Conservation (phyloP, 495 filamentous ascomycete species). For the Aspergillus asperescens region DNA sequence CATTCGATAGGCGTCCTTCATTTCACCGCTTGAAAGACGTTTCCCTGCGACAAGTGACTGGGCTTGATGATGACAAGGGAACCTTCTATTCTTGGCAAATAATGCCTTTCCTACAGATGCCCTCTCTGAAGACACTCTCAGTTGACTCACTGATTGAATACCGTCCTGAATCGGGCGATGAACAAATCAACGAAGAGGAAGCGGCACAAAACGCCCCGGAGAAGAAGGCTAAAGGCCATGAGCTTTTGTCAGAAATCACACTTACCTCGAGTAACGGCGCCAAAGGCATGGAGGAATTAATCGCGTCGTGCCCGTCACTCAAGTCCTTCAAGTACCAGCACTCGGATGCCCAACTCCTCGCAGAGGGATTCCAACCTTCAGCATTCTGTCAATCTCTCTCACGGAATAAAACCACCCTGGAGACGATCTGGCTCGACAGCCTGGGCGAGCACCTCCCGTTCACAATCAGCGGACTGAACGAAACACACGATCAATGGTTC, state of each 20-base stretch:
- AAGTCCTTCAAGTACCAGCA: conserved; percentile 37
- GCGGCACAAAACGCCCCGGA: not conserved
- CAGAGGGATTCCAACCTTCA: conserved; percentile 27
- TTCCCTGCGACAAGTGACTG: conserved; percentile 16
- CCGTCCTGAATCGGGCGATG: not conserved
- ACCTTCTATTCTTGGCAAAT: conserved; percentile 19
- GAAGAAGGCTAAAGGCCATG: not conserved
- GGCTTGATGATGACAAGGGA: conserved; percentile 14
- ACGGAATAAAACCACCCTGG: conserved; percentile 24
- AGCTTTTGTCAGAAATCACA: conserved; percentile 25
- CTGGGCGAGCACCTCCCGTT: conserved; percentile 30
- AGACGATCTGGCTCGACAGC: conserved; percentile 33
- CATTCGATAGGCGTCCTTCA: conserved; percentile 15
- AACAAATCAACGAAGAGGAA: not conserved
- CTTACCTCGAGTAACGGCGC: conserved; percentile 28
- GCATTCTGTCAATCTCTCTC: conserved; percentile 27
- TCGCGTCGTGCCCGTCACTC: conserved; percentile 24
- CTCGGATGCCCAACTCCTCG: conserved; percentile 25
- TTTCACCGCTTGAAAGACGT: conserved; percentile 22
- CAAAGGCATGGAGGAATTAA: conserved; percentile 24
- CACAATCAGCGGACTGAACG: conserved; percentile 29
- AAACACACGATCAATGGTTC: conserved; percentile 34
- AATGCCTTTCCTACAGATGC: conserved; percentile 28
- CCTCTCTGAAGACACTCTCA: conserved; percentile 23
- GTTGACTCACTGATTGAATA: conserved; percentile 30